A percentile compares a stretch with the other conserved stretches of the same genome.
Conservation (phyloP, 129 eudicot species). For the Apium graveolens region DNA sequence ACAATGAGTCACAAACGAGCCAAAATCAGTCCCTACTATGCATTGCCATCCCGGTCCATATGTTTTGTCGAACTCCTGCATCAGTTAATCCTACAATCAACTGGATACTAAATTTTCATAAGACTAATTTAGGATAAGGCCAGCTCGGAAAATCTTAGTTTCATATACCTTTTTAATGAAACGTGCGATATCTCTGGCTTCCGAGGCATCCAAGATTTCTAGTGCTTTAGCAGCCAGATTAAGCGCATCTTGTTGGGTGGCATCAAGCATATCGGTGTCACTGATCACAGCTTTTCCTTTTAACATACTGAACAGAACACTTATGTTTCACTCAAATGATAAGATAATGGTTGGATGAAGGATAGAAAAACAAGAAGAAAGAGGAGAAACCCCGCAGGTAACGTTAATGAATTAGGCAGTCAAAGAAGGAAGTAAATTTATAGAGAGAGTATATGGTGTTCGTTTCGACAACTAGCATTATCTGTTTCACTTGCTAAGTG, state of each 20-base stretch:
- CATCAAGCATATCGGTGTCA: constrained; percentile 77
- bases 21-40: constrained; percentile 89
- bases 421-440: neutral
- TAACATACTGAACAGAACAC: constrained; percentile 29
- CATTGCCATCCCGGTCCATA: constrained; percentile 95
- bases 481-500: neutral
- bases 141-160: neutral
- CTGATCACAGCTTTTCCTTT: constrained; percentile 84
- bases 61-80: constrained; percentile 65
- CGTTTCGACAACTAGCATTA: neutral
- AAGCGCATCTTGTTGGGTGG: constrained; percentile 83
- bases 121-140: neutral
- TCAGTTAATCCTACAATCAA: neutral
- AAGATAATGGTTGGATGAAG: neutral
- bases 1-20: constrained; percentile 95
- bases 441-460: neutral
- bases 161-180: constrained; percentile 58
- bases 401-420: neutral
- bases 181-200: constrained; percentile 76
- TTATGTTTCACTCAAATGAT: neutral
- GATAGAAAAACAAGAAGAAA: neutral
- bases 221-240: constrained; percentile 84
- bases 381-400: neutral
- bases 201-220: constrained; percentile 75
- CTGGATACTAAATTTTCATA: neutral